Evolutionary conservation across 2,329 filamentous ascomycete genomes (phyloP), one percentile per base, ranked within the genome.

Genomic region (Nannizziopsis barbatae): DNA sequence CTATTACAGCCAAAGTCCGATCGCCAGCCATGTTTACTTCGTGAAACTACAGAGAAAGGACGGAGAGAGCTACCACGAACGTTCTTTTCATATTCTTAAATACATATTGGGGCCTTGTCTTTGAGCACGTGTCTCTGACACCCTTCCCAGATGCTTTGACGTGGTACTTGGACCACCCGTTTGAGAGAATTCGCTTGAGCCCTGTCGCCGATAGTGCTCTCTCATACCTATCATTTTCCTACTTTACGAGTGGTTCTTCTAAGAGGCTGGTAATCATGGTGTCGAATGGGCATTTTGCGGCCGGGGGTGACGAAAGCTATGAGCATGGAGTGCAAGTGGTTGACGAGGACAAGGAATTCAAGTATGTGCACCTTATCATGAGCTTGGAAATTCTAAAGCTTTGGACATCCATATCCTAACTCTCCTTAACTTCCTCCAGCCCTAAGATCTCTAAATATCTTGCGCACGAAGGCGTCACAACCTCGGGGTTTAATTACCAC

Each of bases 401-500:
- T 20, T 32, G 31, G 20, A 35, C 15, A 27, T 22, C 47, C 49
- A 47, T 38, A 46, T 45, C 31, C 43, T 40, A 27, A 30, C 45
- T 41, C 18, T 17, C 27, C 18, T 30, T 42, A n/a, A 31, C 31
- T 41, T 18, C 17, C 15, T 35, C 30, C 61, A 95, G 87, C 68
- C 69, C 79, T 50, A 79, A 86, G 60, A 73, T 98, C 60, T 83
- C 81, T 60, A 79, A 81, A 51, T 98, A 98, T 67, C 80, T 98
- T 57, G 76, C 79, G 56, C 72, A 81, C 56, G 86, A 88, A 65
- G 76, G 84, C 61, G 81, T 95, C 58, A 84, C 87, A 57, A 81
- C 86, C 52, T 81, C 89, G 54, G 92, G 92, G 62, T 98, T 98
- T 79, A 95, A 96, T 72, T 98, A 98, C 71, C 92, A 98, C 69